A percentile compares a stretch with the other conserved stretches of the same genome.
Conservation (phyloP, 2,329 filamentous ascomycete genomes). For the Colletotrichum tropicicola region DNA sequence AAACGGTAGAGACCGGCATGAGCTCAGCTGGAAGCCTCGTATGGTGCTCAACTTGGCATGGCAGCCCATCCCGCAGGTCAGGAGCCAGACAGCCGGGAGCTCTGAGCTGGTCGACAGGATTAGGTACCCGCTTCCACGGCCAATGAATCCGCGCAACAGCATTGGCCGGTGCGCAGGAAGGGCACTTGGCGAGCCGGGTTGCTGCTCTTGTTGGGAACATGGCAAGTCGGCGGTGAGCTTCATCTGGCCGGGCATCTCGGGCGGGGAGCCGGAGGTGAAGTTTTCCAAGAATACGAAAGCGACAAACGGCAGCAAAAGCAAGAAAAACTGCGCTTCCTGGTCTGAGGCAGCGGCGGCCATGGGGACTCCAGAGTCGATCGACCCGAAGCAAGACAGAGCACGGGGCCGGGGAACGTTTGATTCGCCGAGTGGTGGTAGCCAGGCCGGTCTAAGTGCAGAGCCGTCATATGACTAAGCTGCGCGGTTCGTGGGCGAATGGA, state of each 20-base stretch:
- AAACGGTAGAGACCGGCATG: neutral
- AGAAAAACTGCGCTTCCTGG: neutral
- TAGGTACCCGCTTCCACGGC: neutral
- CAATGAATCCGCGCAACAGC: neutral
- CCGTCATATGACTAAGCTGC: neutral
- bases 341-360: too few species aligned
- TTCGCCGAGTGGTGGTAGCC: neutral
- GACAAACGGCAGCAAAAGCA: constrained; percentile 1
- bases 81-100: neutral
- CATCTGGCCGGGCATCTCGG: neutral
- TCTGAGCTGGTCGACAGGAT: neutral
- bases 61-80: neutral
- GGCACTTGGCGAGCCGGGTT: neutral
- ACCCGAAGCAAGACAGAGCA: neutral
- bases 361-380: neutral
- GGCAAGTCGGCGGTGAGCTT: constrained; percentile 14
- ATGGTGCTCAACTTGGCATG: neutral
- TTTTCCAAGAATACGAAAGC: constrained; percentile 7
- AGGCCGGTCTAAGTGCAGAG: neutral
- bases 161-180: neutral
- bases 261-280: neutral
- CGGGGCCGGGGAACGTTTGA: neutral
- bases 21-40: neutral
- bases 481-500: constrained; percentile 10
- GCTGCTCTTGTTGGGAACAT: neutral